Conservation (phyloP, 73 alveolate genomes). For the Tetrahymena elliotti region DNA sequence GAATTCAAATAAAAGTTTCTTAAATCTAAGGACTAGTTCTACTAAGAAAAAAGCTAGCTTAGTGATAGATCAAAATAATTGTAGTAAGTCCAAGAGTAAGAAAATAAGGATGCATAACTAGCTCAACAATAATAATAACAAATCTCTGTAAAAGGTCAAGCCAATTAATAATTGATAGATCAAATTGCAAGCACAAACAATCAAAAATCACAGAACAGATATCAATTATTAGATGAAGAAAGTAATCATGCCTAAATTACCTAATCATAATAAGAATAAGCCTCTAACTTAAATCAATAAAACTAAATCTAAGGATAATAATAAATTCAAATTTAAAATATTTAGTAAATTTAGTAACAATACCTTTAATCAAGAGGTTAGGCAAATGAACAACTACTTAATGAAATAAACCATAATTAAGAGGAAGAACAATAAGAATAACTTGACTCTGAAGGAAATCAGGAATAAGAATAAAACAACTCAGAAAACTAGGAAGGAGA, state of each 20-base stretch:
- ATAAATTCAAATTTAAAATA: neutral
- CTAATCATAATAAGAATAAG: neutral
- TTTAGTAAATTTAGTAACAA: neutral
- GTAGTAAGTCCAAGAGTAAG: neutral
- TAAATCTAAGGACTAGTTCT: neutral
- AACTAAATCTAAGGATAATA: no score
- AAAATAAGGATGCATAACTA: neutral
- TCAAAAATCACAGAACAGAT: neutral
- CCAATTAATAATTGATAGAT: neutral
- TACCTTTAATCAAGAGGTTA: neutral
- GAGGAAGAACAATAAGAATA: neutral
- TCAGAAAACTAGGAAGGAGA: neutral
- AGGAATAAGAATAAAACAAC: neutral
- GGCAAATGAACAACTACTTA: neutral
- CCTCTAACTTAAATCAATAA: neutral
- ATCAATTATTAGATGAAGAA: neutral
- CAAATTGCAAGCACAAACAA: neutral
- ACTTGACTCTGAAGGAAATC: neutral
- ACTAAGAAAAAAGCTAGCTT: neutral
- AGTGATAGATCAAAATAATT: neutral
- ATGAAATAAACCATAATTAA: no score
- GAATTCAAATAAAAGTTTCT: neutral
- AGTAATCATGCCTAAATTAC: no score
- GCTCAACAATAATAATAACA: neutral
- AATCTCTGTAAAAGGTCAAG: neutral